These are phyloP conservation scores for Exophiala alcalophila DNA, from an alignment of 2,329 filamentous ascomycete species.

Conservation along the genomic window DNA sequence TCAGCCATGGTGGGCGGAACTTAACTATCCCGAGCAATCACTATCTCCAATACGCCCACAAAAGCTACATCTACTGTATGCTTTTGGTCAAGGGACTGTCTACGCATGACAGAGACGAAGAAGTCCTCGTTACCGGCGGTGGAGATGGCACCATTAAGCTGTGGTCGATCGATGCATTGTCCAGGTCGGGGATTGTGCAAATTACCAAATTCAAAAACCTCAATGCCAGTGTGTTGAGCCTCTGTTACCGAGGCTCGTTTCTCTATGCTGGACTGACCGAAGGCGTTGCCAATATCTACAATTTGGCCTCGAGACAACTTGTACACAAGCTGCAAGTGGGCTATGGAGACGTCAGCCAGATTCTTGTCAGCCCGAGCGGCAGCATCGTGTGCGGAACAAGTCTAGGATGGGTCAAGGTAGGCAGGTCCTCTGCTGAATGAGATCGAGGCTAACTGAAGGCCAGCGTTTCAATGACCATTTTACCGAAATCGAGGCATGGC, in stretches of 20 bases:
- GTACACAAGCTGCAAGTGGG: constrained; percentile 80
- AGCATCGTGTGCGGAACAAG: constrained; percentile 84
- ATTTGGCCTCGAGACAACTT: constrained; percentile 88
- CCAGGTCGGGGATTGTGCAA: constrained; percentile 62
- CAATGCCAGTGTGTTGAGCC: constrained; percentile 66
- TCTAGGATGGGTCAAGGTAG: constrained; percentile 79
- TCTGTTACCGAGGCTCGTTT: constrained; percentile 85
- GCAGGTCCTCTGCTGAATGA: constrained; percentile 26
- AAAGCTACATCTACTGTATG: constrained; percentile 96
- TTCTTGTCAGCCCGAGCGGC: constrained; percentile 62
- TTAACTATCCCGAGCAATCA: constrained; percentile 79
- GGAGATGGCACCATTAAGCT: constrained; percentile 93
- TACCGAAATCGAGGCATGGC: constrained; percentile 72
- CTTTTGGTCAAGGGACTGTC: constrained; percentile 73
- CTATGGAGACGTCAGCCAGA: constrained; percentile 65
- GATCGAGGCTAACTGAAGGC: constrained; percentile 20
- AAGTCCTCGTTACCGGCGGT: constrained; percentile 84
- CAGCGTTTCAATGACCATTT: constrained; percentile 78
- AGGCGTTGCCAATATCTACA: constrained; percentile 92
- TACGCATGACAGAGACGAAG: constrained; percentile 65
- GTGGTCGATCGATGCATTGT: constrained; percentile 55
- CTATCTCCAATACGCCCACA: constrained; percentile 86
- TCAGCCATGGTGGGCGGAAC: constrained; percentile 59
- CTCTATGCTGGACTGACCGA: constrained; percentile 86
- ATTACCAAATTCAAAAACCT: constrained; percentile 65